Evolutionary conservation across 2,329 filamentous ascomycete species (phyloP).

Genomic region (Lachnellula occidentalis): DNA sequence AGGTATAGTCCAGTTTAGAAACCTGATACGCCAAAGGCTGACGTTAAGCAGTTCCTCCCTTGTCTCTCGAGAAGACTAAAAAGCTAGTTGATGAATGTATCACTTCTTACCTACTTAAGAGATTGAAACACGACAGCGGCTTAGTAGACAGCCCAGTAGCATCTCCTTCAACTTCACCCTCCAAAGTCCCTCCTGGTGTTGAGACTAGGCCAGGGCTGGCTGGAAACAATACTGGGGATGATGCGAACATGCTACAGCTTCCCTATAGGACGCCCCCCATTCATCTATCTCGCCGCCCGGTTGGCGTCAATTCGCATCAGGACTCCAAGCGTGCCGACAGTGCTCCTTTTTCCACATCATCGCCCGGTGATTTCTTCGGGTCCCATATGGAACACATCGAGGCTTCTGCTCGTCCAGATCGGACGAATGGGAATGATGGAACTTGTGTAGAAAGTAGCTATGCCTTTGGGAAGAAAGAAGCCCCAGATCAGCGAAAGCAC

Average conservation of each 20-base stretch:
- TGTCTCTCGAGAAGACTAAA: constrained; percentile 57
- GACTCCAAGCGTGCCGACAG: constrained; percentile 4
- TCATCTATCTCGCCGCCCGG: constrained; percentile 11
- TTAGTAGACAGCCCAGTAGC: constrained; percentile 13
- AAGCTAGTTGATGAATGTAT: constrained; percentile 51
- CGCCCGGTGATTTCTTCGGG: constrained; percentile 22
- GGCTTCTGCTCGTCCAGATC: constrained; percentile 1
- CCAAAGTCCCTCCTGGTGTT: not conserved
- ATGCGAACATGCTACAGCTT: not conserved
- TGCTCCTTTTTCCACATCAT: constrained; percentile 23
- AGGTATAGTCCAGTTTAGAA: constrained; percentile 11
- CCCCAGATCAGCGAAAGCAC: constrained; percentile 36
- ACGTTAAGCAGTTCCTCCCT: constrained; percentile 33
- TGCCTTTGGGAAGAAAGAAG: constrained; percentile 2
- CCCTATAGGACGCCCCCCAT: constrained; percentile 6
- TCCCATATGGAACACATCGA: constrained; percentile 16
- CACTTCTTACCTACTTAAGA: constrained; percentile 41
- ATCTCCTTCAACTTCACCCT: constrained; percentile 20
- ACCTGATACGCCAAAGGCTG: not conserved
- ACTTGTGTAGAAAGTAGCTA: not conserved
- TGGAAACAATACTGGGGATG: not conserved
- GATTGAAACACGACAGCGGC: constrained; percentile 32
- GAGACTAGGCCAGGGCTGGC: not conserved
- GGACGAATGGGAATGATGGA: not conserved
- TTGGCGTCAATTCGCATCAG: constrained; percentile 1